phyloP scores from a whole-genome alignment of 495 filamentous ascomycete genomes.

The Opeltia flavorubescens region DNA sequence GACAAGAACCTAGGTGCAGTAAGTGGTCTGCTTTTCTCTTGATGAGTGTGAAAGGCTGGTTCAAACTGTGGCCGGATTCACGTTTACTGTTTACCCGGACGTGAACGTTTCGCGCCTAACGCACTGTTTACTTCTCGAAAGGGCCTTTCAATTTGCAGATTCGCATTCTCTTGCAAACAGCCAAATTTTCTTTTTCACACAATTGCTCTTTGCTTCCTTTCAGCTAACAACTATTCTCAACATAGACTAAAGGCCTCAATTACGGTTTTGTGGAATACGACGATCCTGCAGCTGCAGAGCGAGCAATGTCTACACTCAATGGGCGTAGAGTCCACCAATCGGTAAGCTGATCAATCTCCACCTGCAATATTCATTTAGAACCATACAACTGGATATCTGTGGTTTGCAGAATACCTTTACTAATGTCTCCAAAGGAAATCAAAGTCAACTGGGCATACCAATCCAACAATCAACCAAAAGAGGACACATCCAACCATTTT shows the following conservation, averaged over 20 bases:
- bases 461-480: constrained; percentile 86
- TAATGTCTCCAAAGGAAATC: constrained; percentile 57
- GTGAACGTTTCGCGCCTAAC: background rate
- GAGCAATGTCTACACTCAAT: constrained; percentile 94
- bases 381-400: background rate
- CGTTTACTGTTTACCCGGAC: too few relatives aligned
- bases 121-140: background rate
- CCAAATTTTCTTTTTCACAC: too few relatives aligned
- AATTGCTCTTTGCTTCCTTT: too few relatives aligned
- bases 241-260: constrained; percentile 89
- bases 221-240: constrained; percentile 1
- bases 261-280: constrained; percentile 99
- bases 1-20: constrained; percentile 81
- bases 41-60: too few relatives aligned
- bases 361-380: background rate
- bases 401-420: background rate
- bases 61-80: too few relatives aligned
- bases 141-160: too few relatives aligned
- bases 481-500: constrained; percentile 97
- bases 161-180: too few relatives aligned
- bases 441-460: constrained; percentile 99
- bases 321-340: constrained; percentile 89
- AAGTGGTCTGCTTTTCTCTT: constrained; percentile 16
- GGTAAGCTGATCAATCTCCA: constrained; percentile 37
- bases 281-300: constrained; percentile 88